A percentile compares a stretch with the other conserved stretches of the same genome.
These are phyloP conservation scores for Cutaneotrichosporon cyanovorans DNA, from an alignment of 1,284 basidiomycete species.

Conservation along the genomic window DNA sequence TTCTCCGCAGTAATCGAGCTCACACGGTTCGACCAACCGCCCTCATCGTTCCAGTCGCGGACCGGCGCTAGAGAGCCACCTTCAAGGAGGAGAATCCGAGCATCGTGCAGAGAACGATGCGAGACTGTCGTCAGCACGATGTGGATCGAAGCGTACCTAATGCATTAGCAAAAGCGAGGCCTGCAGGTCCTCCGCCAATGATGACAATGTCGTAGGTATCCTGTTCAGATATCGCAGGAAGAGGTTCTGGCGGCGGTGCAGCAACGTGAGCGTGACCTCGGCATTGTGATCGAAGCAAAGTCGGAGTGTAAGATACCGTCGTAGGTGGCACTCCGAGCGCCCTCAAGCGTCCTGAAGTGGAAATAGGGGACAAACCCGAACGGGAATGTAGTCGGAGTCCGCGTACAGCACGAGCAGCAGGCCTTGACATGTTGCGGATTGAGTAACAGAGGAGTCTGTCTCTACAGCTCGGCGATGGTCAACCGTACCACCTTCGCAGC, in stretches of 20 bases:
- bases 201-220: constrained; percentile 71
- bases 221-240: constrained; percentile 19
- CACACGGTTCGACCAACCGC: constrained; percentile 75
- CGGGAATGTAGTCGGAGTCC: no score
- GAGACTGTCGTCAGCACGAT: constrained; percentile 12
- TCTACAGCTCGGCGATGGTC: no score
- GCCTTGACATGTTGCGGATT: no score
- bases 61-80: constrained; percentile 65
- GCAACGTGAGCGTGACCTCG: not conserved
- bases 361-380: no score
- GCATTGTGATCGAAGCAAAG: no score
- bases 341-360: no score
- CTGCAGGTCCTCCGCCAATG: constrained; percentile 88
- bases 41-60: constrained; percentile 57
- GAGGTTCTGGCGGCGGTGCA: constrained; percentile 1
- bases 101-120: constrained; percentile 7
- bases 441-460: no score
- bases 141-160: constrained; percentile 54
- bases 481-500: no score
- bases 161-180: constrained; percentile 79
- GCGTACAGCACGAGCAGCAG: no score
- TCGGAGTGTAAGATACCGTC: no score
- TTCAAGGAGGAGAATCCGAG: constrained; percentile 62
- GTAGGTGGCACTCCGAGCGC: no score
- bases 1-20: constrained; percentile 81